phyloP scores from a whole-genome alignment of 257 asterid species.

The Ocimum tenuiflorum region DNA sequence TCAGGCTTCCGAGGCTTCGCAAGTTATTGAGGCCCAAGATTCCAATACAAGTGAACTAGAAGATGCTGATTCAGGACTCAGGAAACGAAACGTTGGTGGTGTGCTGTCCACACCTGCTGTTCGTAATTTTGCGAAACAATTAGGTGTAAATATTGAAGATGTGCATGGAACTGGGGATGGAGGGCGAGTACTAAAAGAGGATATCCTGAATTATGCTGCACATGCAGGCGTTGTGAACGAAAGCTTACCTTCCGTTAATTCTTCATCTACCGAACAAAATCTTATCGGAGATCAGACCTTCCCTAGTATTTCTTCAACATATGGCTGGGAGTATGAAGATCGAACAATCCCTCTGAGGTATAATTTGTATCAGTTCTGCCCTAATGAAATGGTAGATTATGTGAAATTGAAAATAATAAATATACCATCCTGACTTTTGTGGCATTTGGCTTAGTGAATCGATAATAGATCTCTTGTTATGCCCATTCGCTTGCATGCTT shows the following conservation, averaged over 20 bases:
- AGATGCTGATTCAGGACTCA: slow-evolving; percentile 28
- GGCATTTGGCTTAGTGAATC: background rate
- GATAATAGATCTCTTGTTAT: background rate
- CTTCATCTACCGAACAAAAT: slow-evolving; percentile 23
- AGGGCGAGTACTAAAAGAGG: slow-evolving; percentile 70
- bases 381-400: background rate
- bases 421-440: background rate
- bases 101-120: slow-evolving; percentile 73
- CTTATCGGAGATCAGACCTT: slow-evolving; percentile 21
- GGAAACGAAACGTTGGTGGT: slow-evolving; percentile 34
- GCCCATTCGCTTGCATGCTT: background rate
- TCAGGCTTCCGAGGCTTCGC: slow-evolving; percentile 29
- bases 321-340: slow-evolving; percentile 50
- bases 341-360: slow-evolving; percentile 62
- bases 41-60: slow-evolving; percentile 25
- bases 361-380: background rate
- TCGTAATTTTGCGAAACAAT: slow-evolving; percentile 70
- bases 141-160: slow-evolving; percentile 54
- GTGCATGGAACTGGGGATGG: slow-evolving; percentile 72
- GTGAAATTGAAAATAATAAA: background rate
- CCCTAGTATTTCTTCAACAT: slow-evolving; percentile 30
- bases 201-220: slow-evolving; percentile 51
- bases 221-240: slow-evolving; percentile 39
- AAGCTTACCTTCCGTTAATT: slow-evolving; percentile 17
- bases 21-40: slow-evolving; percentile 29